Base-by-base conservation (phyloP, 2,329 filamentous ascomycete genomes). In the Monilinia vaccinii-corymbosi region DNA sequence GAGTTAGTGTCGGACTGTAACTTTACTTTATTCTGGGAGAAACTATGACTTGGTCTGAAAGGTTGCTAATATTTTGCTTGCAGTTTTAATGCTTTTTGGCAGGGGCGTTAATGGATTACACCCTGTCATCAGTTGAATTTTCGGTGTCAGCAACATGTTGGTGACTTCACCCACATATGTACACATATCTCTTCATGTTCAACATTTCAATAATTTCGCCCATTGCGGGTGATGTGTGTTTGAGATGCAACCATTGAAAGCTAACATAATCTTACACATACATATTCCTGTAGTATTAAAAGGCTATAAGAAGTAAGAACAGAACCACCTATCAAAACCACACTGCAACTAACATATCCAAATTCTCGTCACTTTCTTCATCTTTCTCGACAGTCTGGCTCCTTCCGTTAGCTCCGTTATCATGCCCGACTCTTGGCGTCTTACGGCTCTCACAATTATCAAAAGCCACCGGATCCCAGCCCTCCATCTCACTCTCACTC, bases 341-440 rank as follows among this genome's bases (percentile, higher is more conserved):
- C 31, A 63, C 48, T 13, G 44, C 61, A 23, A 60, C 25, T 34
- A 61, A 56, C 47, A 49, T 44, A 47, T 61, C 61, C 49, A 53
- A 40, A 48, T 45, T 51, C 1, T 45, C 42, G 8, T 40, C 52
- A 25, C n/a, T 36, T 46, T 38, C 58, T 23, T 40, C 49, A 13
- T 56, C 36, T 4, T 9, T 18, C 3, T 44, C 38, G 9, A 31
- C 8, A 13, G 6, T 8, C 38, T 25, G n/a, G 21, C 18, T 58
- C 18, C 25, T 8, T 25, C 18, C 36, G 4, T 32, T 23, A 8
- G 8, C 32, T 21, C 25, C 28, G 32, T 42, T 40, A 25, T 11
- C 2, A 4, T 34, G 14, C 31, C 36, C 32, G 11, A 16, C 11
- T 16, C 10, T 25, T 16, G 11, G 16, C 9, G n/a, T 21, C 9